phyloP scores from a whole-genome alignment of 805 yeast genomes.

The Tetrapisispora pingtungensis region DNA sequence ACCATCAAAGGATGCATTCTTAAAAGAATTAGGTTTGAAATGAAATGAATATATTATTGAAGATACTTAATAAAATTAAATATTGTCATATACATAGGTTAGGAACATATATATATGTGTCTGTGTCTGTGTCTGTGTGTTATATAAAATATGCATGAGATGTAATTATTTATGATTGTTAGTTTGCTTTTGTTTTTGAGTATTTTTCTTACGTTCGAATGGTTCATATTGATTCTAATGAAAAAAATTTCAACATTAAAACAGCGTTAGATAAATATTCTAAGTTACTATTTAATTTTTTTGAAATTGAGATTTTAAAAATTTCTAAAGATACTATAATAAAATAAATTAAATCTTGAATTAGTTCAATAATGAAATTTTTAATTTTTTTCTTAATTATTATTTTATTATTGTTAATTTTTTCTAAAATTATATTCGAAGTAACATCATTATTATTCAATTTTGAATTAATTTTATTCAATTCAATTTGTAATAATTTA shows the following conservation, averaged over 20 bases:
- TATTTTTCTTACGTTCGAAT: too few relatives aligned
- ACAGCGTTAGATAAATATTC: conserved; percentile 19
- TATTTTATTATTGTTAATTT: conserved; percentile 8
- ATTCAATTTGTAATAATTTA: neutral
- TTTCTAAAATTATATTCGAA: conserved; percentile 3
- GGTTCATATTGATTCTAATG: conserved; percentile 6
- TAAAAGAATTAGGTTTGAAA: conserved; percentile 49
- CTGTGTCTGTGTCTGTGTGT: too few relatives aligned
- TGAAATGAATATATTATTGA: neutral
- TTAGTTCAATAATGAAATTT: conserved; percentile 12
- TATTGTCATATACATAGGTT: too few relatives aligned
- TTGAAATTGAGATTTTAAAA: conserved; percentile 11
- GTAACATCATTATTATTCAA: too few relatives aligned
- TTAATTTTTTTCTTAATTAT: conserved; percentile 8
- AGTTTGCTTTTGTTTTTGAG: too few relatives aligned
- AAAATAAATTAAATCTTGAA: conserved; percentile 20
- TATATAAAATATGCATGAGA: neutral
- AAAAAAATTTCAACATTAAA: conserved; percentile 14
- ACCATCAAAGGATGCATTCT: conserved; percentile 65
- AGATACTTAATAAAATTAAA: too few relatives aligned
- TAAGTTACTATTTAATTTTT: conserved; percentile 9
- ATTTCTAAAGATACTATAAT: conserved; percentile 14
- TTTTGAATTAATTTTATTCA: too few relatives aligned
- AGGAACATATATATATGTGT: too few relatives aligned
- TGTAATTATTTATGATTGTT: too few relatives aligned